These are phyloP conservation scores for Fraxinus albicans DNA, from an alignment of 305 asterid species.

Conservation along the genomic window DNA sequence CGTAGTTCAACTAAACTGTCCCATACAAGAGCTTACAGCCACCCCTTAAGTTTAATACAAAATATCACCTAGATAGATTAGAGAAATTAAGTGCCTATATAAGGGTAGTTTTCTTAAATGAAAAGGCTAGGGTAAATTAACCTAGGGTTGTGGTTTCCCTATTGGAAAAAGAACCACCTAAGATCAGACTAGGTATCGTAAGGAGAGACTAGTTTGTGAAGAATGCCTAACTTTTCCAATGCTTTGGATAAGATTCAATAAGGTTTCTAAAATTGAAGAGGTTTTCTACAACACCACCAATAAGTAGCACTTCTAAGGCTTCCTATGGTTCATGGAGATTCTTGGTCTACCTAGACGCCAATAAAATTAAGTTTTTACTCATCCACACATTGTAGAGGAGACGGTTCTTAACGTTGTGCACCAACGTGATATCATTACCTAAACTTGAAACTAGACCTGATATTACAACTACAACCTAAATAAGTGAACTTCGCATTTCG, in stretches of 20 bases:
- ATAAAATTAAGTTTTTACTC: neutral
- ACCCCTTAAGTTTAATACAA: neutral
- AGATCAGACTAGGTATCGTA: neutral
- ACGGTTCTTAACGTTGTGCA: neutral
- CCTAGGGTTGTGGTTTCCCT: neutral
- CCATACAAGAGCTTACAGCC: neutral
- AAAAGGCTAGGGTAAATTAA: neutral
- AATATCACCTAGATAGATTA: neutral
- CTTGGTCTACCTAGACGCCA: neutral
- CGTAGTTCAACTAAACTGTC: neutral
- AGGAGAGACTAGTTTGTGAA: neutral
- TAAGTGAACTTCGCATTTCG: neutral
- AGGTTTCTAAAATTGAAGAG: neutral
- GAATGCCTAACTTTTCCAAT: neutral
- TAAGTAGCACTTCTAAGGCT: neutral
- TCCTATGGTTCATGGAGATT: neutral
- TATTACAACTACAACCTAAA: neutral
- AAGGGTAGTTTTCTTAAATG: neutral
- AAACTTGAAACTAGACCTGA: neutral
- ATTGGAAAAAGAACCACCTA: neutral
- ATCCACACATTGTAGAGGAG: neutral
- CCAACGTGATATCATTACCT: neutral
- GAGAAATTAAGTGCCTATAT: neutral
- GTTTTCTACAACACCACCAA: neutral
- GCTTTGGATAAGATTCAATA: neutral